phyloP scores from a whole-genome alignment of 2,329 filamentous ascomycete species.

The Cladosporium colombiae region DNA sequence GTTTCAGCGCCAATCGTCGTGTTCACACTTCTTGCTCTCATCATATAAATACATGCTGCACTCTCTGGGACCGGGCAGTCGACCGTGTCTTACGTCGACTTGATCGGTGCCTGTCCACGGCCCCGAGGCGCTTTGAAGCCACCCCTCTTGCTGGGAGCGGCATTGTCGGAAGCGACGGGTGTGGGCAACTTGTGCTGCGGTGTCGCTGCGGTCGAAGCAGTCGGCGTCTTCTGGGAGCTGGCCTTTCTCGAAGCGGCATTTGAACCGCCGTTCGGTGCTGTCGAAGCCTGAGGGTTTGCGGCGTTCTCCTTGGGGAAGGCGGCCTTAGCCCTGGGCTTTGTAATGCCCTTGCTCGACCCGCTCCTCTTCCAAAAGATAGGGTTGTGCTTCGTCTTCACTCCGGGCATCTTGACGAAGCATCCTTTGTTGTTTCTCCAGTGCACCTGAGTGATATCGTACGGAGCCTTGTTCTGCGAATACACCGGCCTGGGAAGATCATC shows the following conservation, averaged over 20 bases:
- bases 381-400: constrained; percentile 30
- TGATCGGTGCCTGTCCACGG: constrained; percentile 10
- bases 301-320: constrained; percentile 11
- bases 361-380: constrained; percentile 24
- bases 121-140: constrained; percentile 11
- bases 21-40: background rate
- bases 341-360: background rate
- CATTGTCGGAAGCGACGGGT: constrained; percentile 3
- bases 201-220: background rate
- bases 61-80: background rate
- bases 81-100: background rate
- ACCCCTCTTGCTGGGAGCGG: constrained; percentile 13
- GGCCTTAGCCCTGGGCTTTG: constrained; percentile 11
- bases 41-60: constrained; percentile 5
- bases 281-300: constrained; percentile 11
- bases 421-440: constrained; percentile 26
- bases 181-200: constrained; percentile 14
- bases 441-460: constrained; percentile 15
- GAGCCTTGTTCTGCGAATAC: constrained; percentile 18
- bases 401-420: constrained; percentile 32
- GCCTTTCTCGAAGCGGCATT: constrained; percentile 20
- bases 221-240: constrained; percentile 21
- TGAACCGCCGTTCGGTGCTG: constrained; percentile 15
- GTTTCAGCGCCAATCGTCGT: background rate
- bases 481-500: constrained; percentile 23